Base-by-base conservation (phyloP, 2,329 filamentous ascomycete genomes). In the Arthrobotrys pseudoclavata region DNA sequence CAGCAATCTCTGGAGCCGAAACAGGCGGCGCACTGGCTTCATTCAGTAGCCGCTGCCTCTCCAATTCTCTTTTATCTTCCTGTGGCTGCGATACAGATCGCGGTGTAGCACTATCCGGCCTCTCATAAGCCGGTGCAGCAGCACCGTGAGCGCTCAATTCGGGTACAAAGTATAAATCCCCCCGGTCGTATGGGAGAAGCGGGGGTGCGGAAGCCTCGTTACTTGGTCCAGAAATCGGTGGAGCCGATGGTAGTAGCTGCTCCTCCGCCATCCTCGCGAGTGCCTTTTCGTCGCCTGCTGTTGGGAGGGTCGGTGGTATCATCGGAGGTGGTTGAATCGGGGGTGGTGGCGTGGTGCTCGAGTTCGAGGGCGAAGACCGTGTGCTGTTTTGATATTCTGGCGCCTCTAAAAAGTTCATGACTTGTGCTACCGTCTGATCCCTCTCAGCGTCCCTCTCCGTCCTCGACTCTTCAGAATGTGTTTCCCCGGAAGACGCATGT, bases 371-470 rank as follows among this genome's bases (percentile, higher is more conserved):
- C 83, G 79, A 52, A 15, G 82, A 79, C 62, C 83, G 83, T 64
- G 86, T 85, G 80, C 89, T 87, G 1, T 87, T 85, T 48, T 89
- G 87, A 45, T 87, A 86, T 80, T 80, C 4, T 84, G 84, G 5
- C 87, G 88, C 9, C 86, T 84, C n/a, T 0, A 83, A 83, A 9
- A 84, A 85, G 31, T 84, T 83, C 69, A 85, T 83, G 12, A 83
- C 81, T 37, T 85, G 82, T 0, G 83, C 86, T 12, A 91, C 88
- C 13, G 92, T 94, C 47, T 93, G 93, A 74, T 89, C 89, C 55
- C 91, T 89, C 74, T 96, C 85, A 60, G 91, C 90, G 76, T 96
- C 91, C 83, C 97, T 97, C 79, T 98, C 96, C 12, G 91, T 89
- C 34, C 94, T 85, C 3, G 85, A 87, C 76, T 88, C 88, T 69